phyloP scores from a whole-genome alignment of 768 basidiomycete genomes.

The Termitomyces sp. region DNA sequence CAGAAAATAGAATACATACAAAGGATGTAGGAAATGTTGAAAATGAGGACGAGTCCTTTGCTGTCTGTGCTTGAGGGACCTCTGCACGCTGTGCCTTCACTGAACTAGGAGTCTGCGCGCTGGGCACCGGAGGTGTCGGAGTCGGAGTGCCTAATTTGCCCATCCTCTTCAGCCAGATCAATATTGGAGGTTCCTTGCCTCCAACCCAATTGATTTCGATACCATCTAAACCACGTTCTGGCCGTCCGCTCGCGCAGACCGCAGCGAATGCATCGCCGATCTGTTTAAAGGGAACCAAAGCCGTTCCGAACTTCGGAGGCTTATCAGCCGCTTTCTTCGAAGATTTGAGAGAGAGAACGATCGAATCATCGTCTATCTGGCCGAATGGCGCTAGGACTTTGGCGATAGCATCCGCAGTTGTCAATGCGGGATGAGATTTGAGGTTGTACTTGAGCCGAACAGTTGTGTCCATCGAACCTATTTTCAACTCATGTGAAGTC shows the following conservation, averaged over 20 bases:
- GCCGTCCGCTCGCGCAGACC: slow-evolving; percentile 55
- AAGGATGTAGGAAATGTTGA: slow-evolving; percentile 63
- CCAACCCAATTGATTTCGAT: slow-evolving; percentile 75
- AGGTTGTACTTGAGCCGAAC: slow-evolving; percentile 68
- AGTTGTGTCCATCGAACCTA: slow-evolving; percentile 71
- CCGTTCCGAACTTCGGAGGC: slow-evolving; percentile 63
- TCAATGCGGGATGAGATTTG: slow-evolving; percentile 54
- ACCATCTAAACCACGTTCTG: slow-evolving; percentile 49
- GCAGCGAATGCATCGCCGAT: slow-evolving; percentile 76
- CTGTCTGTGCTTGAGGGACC: slow-evolving; percentile 28
- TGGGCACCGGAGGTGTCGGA: slow-evolving; percentile 8
- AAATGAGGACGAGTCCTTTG: slow-evolving; percentile 34
- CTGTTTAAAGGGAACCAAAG: slow-evolving; percentile 73
- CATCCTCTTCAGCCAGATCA: slow-evolving; percentile 70
- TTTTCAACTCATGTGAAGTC: background rate
- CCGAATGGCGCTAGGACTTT: slow-evolving; percentile 60
- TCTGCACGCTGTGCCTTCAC: slow-evolving; percentile 16
- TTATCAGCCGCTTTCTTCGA: slow-evolving; percentile 53
- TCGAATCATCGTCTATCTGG: slow-evolving; percentile 54
- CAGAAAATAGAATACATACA: slow-evolving; percentile 30
- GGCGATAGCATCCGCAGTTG: slow-evolving; percentile 44
- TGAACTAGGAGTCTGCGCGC: background rate
- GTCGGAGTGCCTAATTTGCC: slow-evolving; percentile 50
- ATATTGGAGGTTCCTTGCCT: slow-evolving; percentile 68
- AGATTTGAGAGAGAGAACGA: slow-evolving; percentile 66